phyloP scores from a whole-genome alignment of 139 green algal species.

The Tetratostichococcus sp. region DNA sequence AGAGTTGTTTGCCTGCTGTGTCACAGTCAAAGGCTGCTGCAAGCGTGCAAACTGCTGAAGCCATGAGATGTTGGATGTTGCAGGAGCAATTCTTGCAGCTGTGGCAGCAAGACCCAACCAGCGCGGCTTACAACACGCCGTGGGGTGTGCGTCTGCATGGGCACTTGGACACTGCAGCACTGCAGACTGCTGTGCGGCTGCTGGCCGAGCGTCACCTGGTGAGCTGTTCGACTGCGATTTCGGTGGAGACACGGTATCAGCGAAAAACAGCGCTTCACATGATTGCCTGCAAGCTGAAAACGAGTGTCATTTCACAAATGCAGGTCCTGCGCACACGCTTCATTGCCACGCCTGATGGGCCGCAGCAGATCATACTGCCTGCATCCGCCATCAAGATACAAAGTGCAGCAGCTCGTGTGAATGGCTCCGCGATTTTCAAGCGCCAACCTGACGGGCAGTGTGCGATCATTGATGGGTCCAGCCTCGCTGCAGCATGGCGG shows the following conservation, averaged over 20 bases:
- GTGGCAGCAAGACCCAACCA: neutral
- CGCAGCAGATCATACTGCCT: neutral
- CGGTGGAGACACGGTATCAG: too few species aligned
- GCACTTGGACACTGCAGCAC: neutral
- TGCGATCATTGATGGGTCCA: neutral
- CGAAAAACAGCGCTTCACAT: too few species aligned
- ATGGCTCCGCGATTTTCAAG: too few species aligned
- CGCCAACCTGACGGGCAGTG: too few species aligned
- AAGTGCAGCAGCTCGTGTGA: too few species aligned
- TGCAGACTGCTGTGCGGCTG: neutral
- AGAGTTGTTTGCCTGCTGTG: too few species aligned
- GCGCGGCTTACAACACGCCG: neutral
- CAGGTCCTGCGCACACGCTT: neutral
- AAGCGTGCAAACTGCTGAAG: too few species aligned
- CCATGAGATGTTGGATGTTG: too few species aligned
- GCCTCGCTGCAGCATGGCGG: neutral
- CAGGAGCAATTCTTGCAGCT: slow-evolving; percentile 1
- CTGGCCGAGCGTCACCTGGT: neutral
- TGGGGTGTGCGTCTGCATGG: neutral
- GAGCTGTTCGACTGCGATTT: neutral
- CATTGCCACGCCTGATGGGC: too few species aligned
- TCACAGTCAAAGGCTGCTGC: too few species aligned
- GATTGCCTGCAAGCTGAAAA: too few species aligned
- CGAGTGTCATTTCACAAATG: too few species aligned
- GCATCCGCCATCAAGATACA: neutral